Conservation (phyloP, 257 asterid genomes). For the Striga asiatica region DNA sequence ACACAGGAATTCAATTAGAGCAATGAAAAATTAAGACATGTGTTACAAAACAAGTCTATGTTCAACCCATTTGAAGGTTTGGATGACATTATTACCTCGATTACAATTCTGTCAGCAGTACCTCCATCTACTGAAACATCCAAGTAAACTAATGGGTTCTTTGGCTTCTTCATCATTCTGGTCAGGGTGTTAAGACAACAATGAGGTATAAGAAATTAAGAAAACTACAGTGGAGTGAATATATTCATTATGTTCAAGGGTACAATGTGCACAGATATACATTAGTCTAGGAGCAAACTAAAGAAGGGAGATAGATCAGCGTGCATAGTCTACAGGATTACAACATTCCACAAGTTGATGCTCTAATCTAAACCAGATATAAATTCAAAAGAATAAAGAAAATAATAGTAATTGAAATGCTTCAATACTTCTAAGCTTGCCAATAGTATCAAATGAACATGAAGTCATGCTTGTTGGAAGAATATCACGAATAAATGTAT, state of each 20-base stretch:
- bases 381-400: constrained; percentile 2
- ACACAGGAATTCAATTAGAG: constrained; percentile 10
- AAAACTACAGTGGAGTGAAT: no score
- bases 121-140: constrained; percentile 68
- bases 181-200: constrained; percentile 14
- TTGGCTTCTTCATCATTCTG: constrained; percentile 45
- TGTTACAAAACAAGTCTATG: background rate
- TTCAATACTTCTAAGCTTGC: constrained; percentile 5
- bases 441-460: constrained; percentile 2
- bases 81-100: constrained; percentile 47
- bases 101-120: constrained; percentile 51
- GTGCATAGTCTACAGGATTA: no score
- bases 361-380: no score
- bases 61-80: background rate
- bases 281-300: no score
- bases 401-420: background rate
- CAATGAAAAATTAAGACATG: background rate
- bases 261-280: no score
- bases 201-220: no score
- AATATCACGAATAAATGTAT: no score
- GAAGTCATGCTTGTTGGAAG: background rate
- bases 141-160: constrained; percentile 70
- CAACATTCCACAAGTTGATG: no score
- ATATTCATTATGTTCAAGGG: no score
- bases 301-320: no score